Evolutionary conservation across 2,329 filamentous ascomycete species (phyloP).

Genomic region (Ophiostoma australiae): DNA sequence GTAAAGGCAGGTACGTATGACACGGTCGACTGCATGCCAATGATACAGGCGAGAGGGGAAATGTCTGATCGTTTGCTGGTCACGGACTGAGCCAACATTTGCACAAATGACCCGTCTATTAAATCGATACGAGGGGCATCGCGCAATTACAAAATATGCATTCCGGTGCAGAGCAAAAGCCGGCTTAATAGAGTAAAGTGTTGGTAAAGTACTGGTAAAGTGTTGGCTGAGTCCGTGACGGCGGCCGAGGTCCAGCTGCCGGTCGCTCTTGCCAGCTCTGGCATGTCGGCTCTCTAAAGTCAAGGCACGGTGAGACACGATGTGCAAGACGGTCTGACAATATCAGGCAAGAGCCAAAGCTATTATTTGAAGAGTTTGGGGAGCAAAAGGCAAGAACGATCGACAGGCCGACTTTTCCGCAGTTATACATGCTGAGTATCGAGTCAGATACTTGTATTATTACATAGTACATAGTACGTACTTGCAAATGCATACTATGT

Average conservation of each 20-base stretch:
- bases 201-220: too few species aligned
- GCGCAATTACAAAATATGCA: background rate
- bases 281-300: conserved; percentile 5
- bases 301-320: conserved; percentile 10
- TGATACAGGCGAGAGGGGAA: conserved; percentile 2
- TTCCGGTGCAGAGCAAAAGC: background rate
- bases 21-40: conserved; percentile 10
- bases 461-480: too few species aligned
- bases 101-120: background rate
- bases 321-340: background rate
- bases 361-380: background rate
- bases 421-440: background rate
- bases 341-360: background rate
- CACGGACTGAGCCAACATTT: background rate
- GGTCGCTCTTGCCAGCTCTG: conserved; percentile 6
- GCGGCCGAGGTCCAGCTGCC: background rate
- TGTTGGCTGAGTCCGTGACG: background rate
- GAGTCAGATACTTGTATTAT: background rate
- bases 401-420: conserved; percentile 3
- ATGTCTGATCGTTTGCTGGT: background rate
- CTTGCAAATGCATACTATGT: too few species aligned
- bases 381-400: background rate
- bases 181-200: background rate
- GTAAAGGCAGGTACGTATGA: background rate
- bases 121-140: background rate